Evolutionary conservation across 2,329 filamentous ascomycete genomes (phyloP).

Genomic region (Bipolaris victoriae): DNA sequence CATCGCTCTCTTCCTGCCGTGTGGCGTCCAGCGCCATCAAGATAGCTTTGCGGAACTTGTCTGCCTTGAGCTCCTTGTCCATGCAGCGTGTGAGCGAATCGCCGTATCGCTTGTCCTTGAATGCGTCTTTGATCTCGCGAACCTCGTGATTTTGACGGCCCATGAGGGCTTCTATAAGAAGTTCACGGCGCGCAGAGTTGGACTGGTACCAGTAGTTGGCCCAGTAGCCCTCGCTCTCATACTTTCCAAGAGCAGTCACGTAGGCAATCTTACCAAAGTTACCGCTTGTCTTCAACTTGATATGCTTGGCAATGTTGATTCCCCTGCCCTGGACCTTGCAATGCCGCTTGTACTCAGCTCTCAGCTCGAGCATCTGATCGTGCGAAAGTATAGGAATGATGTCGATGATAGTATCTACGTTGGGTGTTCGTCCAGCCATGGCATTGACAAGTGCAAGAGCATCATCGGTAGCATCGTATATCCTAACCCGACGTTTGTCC

Average conservation of each 20-base stretch:
- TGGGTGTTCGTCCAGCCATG: constrained; percentile 66
- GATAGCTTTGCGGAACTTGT: constrained; percentile 93
- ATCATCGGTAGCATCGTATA: constrained; percentile 84
- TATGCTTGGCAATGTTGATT: constrained; percentile 85
- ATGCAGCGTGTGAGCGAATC: constrained; percentile 84
- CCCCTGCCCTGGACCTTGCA: constrained; percentile 83
- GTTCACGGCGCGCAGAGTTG: constrained; percentile 80
- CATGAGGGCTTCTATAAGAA: constrained; percentile 93
- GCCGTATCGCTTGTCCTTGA: constrained; percentile 88
- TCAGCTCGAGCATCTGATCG: constrained; percentile 84
- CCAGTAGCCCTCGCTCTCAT: constrained; percentile 97
- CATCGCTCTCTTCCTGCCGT: constrained; percentile 79
- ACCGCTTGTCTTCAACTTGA: constrained; percentile 77
- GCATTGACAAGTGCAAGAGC: constrained; percentile 77
- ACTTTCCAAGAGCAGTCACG: constrained; percentile 83
- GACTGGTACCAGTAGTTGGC: constrained; percentile 97
- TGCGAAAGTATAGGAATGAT: constrained; percentile 84
- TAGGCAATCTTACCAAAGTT: constrained; percentile 91
- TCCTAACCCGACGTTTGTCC: constrained; percentile 66
- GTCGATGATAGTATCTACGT: constrained; percentile 76
- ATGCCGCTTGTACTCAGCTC: constrained; percentile 87
- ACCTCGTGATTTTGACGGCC: constrained; percentile 90
- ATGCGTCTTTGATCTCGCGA: constrained; percentile 81
- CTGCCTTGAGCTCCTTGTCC: constrained; percentile 89
- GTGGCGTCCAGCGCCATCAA: constrained; percentile 81